Base-by-base conservation (phyloP, 164 flowering plant genomes). In the Liriodendron chinense region DNA sequence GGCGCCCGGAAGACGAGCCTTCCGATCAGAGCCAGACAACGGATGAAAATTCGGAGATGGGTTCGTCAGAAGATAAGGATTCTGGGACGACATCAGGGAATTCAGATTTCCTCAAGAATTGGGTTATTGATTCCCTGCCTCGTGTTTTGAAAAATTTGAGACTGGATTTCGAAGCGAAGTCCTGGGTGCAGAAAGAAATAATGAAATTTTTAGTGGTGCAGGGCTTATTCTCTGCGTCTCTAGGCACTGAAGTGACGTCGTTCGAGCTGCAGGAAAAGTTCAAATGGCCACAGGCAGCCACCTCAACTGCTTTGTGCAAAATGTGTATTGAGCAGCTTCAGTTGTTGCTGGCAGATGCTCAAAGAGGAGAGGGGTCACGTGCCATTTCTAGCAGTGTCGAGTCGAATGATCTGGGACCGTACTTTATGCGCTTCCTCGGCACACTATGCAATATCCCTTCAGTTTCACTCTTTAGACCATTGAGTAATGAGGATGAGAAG, bases 21-120 rank as follows among this genome's bases (percentile, higher is more conserved):
- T 93, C 97, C 1, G 99, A 92, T 81, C 97, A 94, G 86, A 93
- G 97, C 82, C 97, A 92, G 75, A 91, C 99, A 66, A 91, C 96
- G 3, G 97, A 94, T 86, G 96, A 94, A 78, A 93, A 90, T 80
- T 91, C 97, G 10, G 99, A 94, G 79, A 82, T 87, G 18, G 96
- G 92, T 74, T 89, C 92, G 12, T 18, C 78, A 4, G 96, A 90
- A 82, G 98, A 91, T 67, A 94, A 90, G 80, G 94, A 89, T 73
- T 82, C 90, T 50, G 48, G 66, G 72, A 88, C 79, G 18, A 64
- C 80, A 25, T 53, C 70, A 22, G 91, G 89, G 72, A 86, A 50
- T 80, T 64, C 88, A 57, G 96, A 93, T 71, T 80, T 80, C 79
- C 65, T 96, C 79, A 92, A 84, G 83, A 86, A 82, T 78, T 96